Base-by-base conservation (phyloP, 163 green algal species). In the Chlamydomonas reinhardtii region DNA sequence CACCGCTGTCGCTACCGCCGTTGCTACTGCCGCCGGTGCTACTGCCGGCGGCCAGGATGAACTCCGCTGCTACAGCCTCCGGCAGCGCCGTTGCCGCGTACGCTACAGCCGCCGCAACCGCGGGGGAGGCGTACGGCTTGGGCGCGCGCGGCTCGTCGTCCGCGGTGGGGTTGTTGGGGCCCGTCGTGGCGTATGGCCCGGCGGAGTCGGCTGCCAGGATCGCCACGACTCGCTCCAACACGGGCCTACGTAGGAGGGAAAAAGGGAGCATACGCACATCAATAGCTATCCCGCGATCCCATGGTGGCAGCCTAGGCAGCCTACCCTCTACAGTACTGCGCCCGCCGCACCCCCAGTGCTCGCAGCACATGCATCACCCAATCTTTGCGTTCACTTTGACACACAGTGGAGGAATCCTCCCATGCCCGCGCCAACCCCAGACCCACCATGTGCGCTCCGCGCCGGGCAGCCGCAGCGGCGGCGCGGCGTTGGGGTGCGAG, bases 381-480 rank as follows among this genome's bases (percentile, higher is more conserved):
- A n/a, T n/a, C n/a, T n/a, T n/a, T n/a, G n/a, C n/a, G n/a, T n/a
- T n/a, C n/a, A n/a, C n/a, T n/a, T n/a, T n/a, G n/a, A n/a, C n/a
- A n/a, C n/a, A n/a, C n/a, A n/a, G n/a, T n/a, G n/a, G n/a, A n/a
- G n/a, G n/a, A n/a, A n/a, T n/a, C n/a, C n/a, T n/a, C 39, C 14
- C 64, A 29, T 24, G n/a, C 68, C 68, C 31, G 15, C 15, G 19
- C 32, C n/a, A n/a, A 54, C 68, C 19, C 31, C 37, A 14, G 4
- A 62, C 79, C 22, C 54, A 86, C 79, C 81, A 81, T 1, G 74
- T n/a, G 35, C 6, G 54, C 29, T 87, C 70, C 15, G 71, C 81
- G 25, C 81, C 81, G 2, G 70, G 59, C 56, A 87, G 11, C 16
- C 81, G 56, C 54, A 87, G 71, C 81, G 70, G 71, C n/a, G 71